Evolutionary conservation across 2,329 filamentous ascomycete species (phyloP), one percentile per base, ranked within the genome.

Genomic region (Helminthosporium solani): DNA sequence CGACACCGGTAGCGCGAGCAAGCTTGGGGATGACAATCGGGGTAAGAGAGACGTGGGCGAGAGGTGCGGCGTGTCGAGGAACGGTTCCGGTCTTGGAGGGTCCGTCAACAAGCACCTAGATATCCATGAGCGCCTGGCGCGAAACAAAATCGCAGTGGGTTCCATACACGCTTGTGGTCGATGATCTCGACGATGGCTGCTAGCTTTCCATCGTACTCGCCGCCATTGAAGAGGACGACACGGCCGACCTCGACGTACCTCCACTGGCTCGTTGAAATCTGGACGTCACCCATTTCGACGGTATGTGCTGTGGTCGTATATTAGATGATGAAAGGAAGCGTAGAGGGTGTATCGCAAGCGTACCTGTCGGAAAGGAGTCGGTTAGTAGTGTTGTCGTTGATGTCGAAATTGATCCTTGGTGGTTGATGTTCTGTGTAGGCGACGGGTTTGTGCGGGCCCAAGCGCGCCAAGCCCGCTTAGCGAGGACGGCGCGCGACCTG

Each of bases 101-200:
- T 75, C 92, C 92, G 77, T 99, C 94, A 74, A 99, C 84, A 74
- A 99, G 86, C 78, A 90, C 89, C 94, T 99, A 75, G 58, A 68
- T 52, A 31, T 57, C 40, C 55, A 59, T 71, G 53, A 68, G 66
- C 50, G 45, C 50, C 59, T 14, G 5, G 49, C 56, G 47, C 38
- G 34, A 57, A 44, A 40, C 52, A 37, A 45, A 41, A 44, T 49
- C 45, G 49, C 52, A 47, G 42, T 40, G 28, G 15, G 46, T 44
- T 73, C 90, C 94, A 75, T 95, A 99, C 94, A 80, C 94, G 90
- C 85, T 96, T 96, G 87, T 99, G 92, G 81, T 99, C 94, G 80
- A 99, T 94, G 78, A 99, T 97, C 86, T 99, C 92, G 78, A 96
- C 90, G 72, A 99, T 92, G 70, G 86, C 81, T 70, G 91, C 95